Evolutionary conservation across 345 rosid species (phyloP).

Genomic region (Xanthoceras sorbifolium): DNA sequence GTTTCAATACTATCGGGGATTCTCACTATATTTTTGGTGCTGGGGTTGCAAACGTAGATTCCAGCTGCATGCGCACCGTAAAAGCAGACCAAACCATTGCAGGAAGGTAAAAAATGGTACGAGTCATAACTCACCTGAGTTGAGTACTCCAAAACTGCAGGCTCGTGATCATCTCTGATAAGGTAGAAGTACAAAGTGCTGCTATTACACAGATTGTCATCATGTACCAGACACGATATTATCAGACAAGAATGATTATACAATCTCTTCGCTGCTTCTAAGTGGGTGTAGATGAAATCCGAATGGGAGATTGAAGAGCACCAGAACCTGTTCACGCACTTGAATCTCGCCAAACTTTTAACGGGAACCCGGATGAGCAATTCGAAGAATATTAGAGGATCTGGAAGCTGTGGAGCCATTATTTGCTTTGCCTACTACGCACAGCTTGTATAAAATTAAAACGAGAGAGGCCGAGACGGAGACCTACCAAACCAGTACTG

Average conservation of each 20-base stretch:
- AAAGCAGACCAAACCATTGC: slow-evolving; percentile 28
- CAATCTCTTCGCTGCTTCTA: not conserved
- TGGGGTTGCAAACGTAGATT: slow-evolving; percentile 22
- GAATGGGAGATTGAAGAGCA: slow-evolving; percentile 7
- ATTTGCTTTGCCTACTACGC: no score
- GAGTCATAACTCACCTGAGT: slow-evolving; percentile 10
- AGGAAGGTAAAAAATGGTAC: slow-evolving; percentile 22
- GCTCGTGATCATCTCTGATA: not conserved
- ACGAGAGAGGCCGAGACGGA: no score
- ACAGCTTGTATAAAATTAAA: no score
- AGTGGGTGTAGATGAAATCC: slow-evolving; percentile 14
- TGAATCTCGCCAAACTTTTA: slow-evolving; percentile 19
- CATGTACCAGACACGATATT: slow-evolving; percentile 6
- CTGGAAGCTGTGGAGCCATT: slow-evolving; percentile 16
- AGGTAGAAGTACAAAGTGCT: slow-evolving; percentile 5
- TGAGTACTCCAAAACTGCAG: not conserved
- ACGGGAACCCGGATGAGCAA: slow-evolving; percentile 12
- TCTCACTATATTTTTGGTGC: not conserved
- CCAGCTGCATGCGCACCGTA: slow-evolving; percentile 11
- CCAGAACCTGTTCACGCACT: slow-evolving; percentile 12
- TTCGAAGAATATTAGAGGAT: slow-evolving; percentile 10
- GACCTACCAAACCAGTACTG: no score
- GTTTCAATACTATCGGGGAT: not conserved
- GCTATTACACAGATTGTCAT: not conserved
- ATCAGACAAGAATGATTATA: not conserved